Percentiles rank a stretch among this genome's conserved stretches.
Conservation (phyloP, 2,329 filamentous ascomycete species). For the Allantophomopsis lycopodina region DNA sequence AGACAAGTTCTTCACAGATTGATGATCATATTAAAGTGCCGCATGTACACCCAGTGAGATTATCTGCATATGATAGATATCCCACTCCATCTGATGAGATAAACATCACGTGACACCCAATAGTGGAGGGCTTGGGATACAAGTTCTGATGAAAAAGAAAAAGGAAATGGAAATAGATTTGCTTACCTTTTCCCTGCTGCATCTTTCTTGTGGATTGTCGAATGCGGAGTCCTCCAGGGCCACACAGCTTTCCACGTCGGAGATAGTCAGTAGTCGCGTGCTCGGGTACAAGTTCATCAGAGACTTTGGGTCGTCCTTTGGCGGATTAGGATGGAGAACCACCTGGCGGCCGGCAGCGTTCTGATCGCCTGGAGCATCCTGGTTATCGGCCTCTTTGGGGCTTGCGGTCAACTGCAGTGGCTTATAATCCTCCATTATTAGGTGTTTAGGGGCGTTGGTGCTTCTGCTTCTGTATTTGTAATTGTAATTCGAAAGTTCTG, state of each 20-base stretch:
- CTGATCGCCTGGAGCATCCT: too few relatives aligned
- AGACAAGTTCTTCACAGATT: not conserved
- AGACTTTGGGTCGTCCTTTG: constrained; percentile 7
- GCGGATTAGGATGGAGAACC: constrained; percentile 4
- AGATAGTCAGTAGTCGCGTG: constrained; percentile 56
- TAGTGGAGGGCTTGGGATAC: too few relatives aligned
- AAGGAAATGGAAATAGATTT: not conserved
- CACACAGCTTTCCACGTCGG: constrained; percentile 46
- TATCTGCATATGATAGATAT: too few relatives aligned
- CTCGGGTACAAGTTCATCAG: constrained; percentile 54
- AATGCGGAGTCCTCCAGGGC: constrained; percentile 42
- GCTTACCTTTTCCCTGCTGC: constrained; percentile 38
- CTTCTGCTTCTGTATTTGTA: too few relatives aligned
- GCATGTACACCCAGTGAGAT: too few relatives aligned
- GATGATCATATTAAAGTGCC: too few relatives aligned
- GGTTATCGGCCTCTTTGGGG: constrained; percentile 3
- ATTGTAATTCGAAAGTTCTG: too few relatives aligned
- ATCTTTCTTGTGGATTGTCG: constrained; percentile 31
- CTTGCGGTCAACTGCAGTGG: constrained; percentile 8
- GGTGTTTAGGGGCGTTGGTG: constrained; percentile 6
- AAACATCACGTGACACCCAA: too few relatives aligned
- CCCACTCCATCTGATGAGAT: too few relatives aligned
- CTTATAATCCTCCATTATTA: constrained; percentile 2
- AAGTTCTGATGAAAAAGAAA: too few relatives aligned
- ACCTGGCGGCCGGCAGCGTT: constrained; percentile 1